phyloP scores from a whole-genome alignment of 768 basidiomycete species.

The Psilocybe tampanensis region DNA sequence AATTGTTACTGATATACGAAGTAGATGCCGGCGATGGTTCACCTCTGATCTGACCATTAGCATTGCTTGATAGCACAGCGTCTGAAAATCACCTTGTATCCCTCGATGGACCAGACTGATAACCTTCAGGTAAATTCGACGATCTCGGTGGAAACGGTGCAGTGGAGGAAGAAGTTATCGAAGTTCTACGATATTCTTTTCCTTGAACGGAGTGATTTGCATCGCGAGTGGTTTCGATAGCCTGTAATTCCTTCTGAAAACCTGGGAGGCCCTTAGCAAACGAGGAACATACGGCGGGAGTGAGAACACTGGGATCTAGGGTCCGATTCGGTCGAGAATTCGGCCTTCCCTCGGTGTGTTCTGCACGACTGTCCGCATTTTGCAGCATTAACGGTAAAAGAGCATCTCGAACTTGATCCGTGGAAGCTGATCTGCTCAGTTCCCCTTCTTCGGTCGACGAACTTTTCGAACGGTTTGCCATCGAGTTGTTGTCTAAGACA shows the following conservation, averaged over 20 bases:
- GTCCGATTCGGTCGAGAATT: background rate
- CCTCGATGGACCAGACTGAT: background rate
- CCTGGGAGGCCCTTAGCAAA: slow-evolving; percentile 21
- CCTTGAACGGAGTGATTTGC: background rate
- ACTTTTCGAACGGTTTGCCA: background rate
- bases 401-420: slow-evolving; percentile 16
- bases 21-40: background rate
- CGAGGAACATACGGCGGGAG: slow-evolving; percentile 25
- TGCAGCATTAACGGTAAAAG: slow-evolving; percentile 20
- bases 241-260: slow-evolving; percentile 11
- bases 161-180: background rate
- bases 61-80: too few species aligned
- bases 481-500: background rate
- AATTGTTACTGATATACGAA: background rate
- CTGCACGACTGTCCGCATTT: slow-evolving; percentile 14
- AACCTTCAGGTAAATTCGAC: background rate
- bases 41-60: background rate
- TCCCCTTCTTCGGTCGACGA: slow-evolving; percentile 13
- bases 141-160: background rate
- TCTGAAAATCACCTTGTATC: too few species aligned
- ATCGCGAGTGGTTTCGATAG: background rate
- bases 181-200: background rate
- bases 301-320: slow-evolving; percentile 21
- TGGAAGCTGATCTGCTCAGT: background rate
- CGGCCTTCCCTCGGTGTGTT: background rate